A percentile compares a stretch with the other conserved stretches of the same genome.
Evolutionary conservation across 2,329 filamentous ascomycete genomes (phyloP).

Genomic region (Aurifilum marmelostoma): DNA sequence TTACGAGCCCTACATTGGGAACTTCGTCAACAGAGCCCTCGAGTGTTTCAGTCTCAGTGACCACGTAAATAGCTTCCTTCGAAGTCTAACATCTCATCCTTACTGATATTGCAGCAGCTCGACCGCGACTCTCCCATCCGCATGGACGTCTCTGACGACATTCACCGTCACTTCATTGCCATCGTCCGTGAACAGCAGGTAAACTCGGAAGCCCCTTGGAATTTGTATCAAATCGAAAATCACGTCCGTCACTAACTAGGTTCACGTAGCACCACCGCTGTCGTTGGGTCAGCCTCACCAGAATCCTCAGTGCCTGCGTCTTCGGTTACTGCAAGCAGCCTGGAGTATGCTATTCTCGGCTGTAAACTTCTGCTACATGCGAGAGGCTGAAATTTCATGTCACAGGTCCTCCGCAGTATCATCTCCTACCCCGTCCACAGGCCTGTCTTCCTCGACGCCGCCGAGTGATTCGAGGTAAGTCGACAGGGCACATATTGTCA

Average conservation of each 20-base stretch:
- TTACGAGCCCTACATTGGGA: not conserved
- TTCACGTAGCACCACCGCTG: not conserved
- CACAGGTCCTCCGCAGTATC: not conserved
- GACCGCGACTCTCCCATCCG: not conserved
- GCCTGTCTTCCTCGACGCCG: slow-evolving; percentile 7
- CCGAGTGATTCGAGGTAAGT: slow-evolving; percentile 7
- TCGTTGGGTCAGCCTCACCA: not conserved
- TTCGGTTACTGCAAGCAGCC: not conserved
- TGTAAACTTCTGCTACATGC: not conserved
- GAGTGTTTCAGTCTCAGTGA: not conserved
- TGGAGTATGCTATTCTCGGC: not conserved
- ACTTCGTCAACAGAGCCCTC: slow-evolving; percentile 1
- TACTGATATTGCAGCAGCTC: slow-evolving; percentile 1
- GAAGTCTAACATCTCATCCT: not conserved
- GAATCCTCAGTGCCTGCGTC: slow-evolving; percentile 1
- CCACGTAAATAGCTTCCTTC: not conserved
- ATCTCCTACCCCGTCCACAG: slow-evolving; percentile 8
- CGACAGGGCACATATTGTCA: not conserved
- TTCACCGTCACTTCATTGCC: not conserved
- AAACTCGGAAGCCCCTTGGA: not conserved
- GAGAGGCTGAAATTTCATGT: not conserved
- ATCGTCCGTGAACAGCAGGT: slow-evolving; percentile 12
- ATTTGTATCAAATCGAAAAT: not conserved
- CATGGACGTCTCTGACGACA: not conserved
- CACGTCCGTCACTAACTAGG: not conserved